These are phyloP conservation scores for Jaenimonas drosophilae DNA, from an alignment of 208 protist species.

Conservation along the genomic window DNA sequence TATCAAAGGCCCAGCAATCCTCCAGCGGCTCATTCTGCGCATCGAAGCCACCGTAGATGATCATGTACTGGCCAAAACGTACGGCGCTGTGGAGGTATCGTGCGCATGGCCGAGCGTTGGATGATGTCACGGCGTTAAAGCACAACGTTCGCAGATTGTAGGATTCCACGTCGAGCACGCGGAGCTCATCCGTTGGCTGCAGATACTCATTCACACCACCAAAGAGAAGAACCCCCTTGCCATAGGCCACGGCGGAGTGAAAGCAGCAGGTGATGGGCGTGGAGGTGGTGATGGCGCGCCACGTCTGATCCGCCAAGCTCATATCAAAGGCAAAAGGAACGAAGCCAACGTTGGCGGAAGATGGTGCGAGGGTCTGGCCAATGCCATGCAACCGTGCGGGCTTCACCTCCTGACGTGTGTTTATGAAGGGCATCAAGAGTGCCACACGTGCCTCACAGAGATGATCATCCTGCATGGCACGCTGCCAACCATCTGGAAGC, in stretches of 20 bases:
- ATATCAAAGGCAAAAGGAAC: constrained; percentile 79
- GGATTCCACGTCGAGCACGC: constrained; percentile 40
- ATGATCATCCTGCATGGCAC: not conserved
- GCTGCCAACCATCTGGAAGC: not conserved
- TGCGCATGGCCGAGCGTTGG: constrained; percentile 7
- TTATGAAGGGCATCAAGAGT: not conserved
- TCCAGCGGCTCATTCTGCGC: constrained; percentile 40
- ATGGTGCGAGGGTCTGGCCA: not conserved
- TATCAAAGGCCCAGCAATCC: constrained; percentile 78
- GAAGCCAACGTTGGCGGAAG: constrained; percentile 33
- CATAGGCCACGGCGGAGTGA: constrained; percentile 55
- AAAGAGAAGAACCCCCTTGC: constrained; percentile 62
- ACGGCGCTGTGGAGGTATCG: constrained; percentile 74
- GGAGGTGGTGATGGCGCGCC: constrained; percentile 64
- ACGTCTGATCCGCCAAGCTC: constrained; percentile 38
- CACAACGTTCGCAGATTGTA: constrained; percentile 44
- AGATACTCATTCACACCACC: constrained; percentile 63
- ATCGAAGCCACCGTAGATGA: constrained; percentile 76
- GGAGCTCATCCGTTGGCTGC: constrained; percentile 52
- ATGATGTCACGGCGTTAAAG: not conserved
- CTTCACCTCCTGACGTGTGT: not conserved
- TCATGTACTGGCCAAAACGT: constrained; percentile 71
- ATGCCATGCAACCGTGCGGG: too few relatives aligned
- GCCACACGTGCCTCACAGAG: too few relatives aligned
- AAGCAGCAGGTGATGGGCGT: constrained; percentile 52